A percentile compares a stretch with the other conserved stretches of the same genome.
Evolutionary conservation across 2,329 filamentous ascomycete species (phyloP).

Genomic region (Cordyceps tenuipes): DNA sequence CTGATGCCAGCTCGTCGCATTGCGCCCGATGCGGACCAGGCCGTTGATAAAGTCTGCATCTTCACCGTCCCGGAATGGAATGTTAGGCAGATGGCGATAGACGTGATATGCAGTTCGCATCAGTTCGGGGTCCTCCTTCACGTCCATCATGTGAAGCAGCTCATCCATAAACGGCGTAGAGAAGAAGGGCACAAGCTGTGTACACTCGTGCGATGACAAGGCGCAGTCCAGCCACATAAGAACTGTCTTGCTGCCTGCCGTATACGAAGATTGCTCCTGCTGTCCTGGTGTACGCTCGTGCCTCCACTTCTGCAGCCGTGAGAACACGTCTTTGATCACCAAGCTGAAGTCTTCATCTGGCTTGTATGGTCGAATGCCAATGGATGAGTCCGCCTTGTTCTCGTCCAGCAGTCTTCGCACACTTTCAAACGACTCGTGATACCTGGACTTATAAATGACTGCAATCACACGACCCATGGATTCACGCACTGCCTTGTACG

Average conservation of each 20-base stretch:
- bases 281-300: constrained; percentile 76
- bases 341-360: constrained; percentile 65
- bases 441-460: constrained; percentile 80
- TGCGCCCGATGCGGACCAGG: constrained; percentile 79
- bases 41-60: constrained; percentile 77
- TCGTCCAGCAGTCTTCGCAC: constrained; percentile 65
- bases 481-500: constrained; percentile 95
- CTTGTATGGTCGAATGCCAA: constrained; percentile 77
- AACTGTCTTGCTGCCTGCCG: constrained; percentile 91
- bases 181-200: constrained; percentile 84
- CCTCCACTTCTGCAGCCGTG: constrained; percentile 77
- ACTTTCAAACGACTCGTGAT: constrained; percentile 87
- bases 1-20: constrained; percentile 87
- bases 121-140: constrained; percentile 95
- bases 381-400: constrained; percentile 72
- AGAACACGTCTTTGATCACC: constrained; percentile 69
- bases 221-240: constrained; percentile 91
- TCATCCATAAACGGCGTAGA: constrained; percentile 82
- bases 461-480: constrained; percentile 86
- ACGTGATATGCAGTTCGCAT: constrained; percentile 94
- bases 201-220: constrained; percentile 87
- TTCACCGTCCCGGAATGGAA: constrained; percentile 81
- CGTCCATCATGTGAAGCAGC: constrained; percentile 98
- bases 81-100: constrained; percentile 91
- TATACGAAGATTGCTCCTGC: constrained; percentile 90